Evolutionary conservation across 2,329 filamentous ascomycete species (phyloP), one percentile per base, ranked within the genome.

Genomic region (Pseudocercospora cruenta): DNA sequence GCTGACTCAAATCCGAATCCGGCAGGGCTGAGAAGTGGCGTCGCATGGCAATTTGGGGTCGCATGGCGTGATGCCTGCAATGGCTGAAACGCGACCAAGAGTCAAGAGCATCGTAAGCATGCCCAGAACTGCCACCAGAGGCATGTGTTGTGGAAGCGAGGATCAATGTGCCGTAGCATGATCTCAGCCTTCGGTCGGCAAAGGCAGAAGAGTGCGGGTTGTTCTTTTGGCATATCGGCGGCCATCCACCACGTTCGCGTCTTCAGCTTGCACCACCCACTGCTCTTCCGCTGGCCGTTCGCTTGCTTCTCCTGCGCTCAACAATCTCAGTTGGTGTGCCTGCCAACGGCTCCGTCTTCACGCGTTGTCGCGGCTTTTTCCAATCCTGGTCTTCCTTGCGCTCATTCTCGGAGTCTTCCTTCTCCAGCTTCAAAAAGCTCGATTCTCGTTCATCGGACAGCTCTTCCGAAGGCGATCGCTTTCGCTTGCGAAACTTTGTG

Each of bases 401-500:
- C 22, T 67, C 66, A 24, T 62, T 66, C 58, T 62, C 61, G 19
- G 55, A 16, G 3, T 65, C 69, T n/a, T 62, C 61, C 22, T 62
- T 43, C 57, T 71, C 69, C 28, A 63, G 60, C 49, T 58, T 60
- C 22, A 51, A 19, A 22, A 62, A 71, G 19, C 31, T 59, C 4
- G 64, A 60, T 31, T 70, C 65, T 8, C 69, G 60, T 6, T 51
- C 61, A 39, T 63, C 62, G 7, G 66, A 67, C 45, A 71, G 39
- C 60, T 67, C 62, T 57, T 71, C 70, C 5, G 54, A 63, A 16
- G 69, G 62, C 12, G 66, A 58, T 14, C 69, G 68, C 62, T 70
- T 68, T 19, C 68, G 64, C 54, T 70, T 71, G 45, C 66, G 54
- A 58, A 69, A 67, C 26, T 55, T 63, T 43, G 16, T 64, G 8